Evolutionary conservation across 371 early-diverging fungal species (phyloP).

Genomic region (Rhizopus delemar): DNA sequence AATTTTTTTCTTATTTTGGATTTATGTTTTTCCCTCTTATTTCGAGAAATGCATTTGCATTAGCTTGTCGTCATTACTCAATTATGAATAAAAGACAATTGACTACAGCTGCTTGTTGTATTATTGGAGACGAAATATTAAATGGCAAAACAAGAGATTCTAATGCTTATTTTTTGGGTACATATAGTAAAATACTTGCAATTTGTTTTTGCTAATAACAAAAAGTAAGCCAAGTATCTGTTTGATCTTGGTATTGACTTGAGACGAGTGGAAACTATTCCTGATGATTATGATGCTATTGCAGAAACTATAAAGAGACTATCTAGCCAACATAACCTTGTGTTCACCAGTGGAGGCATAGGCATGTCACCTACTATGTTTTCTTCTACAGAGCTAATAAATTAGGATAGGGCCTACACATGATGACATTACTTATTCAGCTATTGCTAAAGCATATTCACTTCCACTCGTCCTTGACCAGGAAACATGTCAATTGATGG

Average conservation of each 20-base stretch:
- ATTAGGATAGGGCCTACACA: slow-evolving; percentile 56
- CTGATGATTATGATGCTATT: slow-evolving; percentile 59
- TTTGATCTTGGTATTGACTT: slow-evolving; percentile 65
- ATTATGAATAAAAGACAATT: not conserved
- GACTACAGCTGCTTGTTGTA: slow-evolving; percentile 40
- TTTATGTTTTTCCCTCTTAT: not conserved
- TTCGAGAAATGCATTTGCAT: not conserved
- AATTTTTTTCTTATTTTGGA: not conserved
- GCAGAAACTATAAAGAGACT: slow-evolving; percentile 53
- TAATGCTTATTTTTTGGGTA: slow-evolving; percentile 63
- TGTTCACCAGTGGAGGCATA: slow-evolving; percentile 77
- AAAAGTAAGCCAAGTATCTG: slow-evolving; percentile 50
- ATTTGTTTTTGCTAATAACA: not conserved
- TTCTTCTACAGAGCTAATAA: not conserved
- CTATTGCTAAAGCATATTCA: slow-evolving; percentile 66
- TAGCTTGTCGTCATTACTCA: slow-evolving; percentile 1
- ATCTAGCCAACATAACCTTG: slow-evolving; percentile 55
- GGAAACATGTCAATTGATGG: slow-evolving; percentile 63
- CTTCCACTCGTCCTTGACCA: slow-evolving; percentile 51
- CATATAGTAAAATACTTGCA: not conserved
- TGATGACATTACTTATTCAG: slow-evolving; percentile 73
- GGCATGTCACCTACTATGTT: slow-evolving; percentile 25
- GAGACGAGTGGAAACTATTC: slow-evolving; percentile 61
- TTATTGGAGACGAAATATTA: slow-evolving; percentile 74
- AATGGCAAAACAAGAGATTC: slow-evolving; percentile 73